A percentile compares a stretch with the other conserved stretches of the same genome.
These are phyloP conservation scores for Cornus kousa DNA, from an alignment of 148 eudicot species.

Conservation along the genomic window DNA sequence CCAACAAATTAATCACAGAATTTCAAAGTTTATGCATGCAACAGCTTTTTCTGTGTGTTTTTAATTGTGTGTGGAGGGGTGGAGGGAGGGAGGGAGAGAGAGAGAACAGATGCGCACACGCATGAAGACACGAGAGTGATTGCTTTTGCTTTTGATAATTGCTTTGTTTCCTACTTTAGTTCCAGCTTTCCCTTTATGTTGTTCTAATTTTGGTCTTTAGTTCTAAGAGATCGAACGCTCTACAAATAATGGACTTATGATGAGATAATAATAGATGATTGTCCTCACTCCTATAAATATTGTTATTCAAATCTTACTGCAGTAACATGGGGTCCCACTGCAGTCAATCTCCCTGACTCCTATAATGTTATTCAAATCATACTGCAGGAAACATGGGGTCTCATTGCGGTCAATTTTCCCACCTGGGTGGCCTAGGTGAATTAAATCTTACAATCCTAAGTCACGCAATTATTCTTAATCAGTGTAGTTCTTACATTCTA, in stretches of 20 bases:
- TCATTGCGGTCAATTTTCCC: too few species aligned
- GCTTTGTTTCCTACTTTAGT: not conserved
- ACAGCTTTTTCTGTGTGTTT: not conserved
- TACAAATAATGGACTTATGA: not conserved
- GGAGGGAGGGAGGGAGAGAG: not conserved
- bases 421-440: too few species aligned
- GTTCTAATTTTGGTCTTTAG: slow-evolving; percentile 2
- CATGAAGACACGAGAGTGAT: not conserved
- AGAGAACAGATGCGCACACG: not conserved
- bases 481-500: too few species aligned
- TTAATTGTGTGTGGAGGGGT: not conserved
- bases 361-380: too few species aligned
- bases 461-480: too few species aligned
- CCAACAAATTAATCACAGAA: too few species aligned
- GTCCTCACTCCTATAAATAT: not conserved
- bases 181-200: not conserved
- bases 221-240: slow-evolving; percentile 16
- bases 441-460: too few species aligned
- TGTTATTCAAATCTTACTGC: not conserved
- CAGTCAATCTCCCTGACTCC: not conserved
- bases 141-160: slow-evolving; percentile 22
- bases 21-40: not conserved
- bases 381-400: too few species aligned
- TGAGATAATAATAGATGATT: not conserved
- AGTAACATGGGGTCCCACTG: not conserved